These are phyloP conservation scores for Alliaria petiolata DNA, from an alignment of 345 rosid species.

Conservation along the genomic window DNA sequence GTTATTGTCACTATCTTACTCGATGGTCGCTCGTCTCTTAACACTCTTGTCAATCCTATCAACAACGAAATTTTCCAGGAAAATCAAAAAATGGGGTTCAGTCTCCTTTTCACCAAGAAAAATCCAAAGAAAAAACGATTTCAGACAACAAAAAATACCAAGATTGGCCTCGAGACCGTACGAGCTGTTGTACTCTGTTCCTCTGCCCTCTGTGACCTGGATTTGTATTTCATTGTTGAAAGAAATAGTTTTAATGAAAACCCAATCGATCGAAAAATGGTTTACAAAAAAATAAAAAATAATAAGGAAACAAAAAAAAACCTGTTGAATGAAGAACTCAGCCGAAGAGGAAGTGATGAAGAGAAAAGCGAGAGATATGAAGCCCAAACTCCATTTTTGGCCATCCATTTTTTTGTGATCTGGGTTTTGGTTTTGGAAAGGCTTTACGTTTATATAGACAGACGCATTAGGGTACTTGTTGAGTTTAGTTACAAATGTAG, in stretches of 20 bases:
- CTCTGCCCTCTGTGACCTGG: no score
- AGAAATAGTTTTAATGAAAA: no score
- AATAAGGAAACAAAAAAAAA: no score
- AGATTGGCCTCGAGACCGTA: background rate
- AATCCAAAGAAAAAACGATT: background rate
- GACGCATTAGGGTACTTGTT: background rate
- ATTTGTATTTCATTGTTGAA: no score
- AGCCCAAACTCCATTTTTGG: conserved; percentile 1
- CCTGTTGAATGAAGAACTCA: conserved; percentile 19
- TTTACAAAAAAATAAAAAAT: no score
- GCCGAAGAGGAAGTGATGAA: conserved; percentile 20
- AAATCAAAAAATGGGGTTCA: no score
- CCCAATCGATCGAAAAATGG: no score
- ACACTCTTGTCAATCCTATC: no score
- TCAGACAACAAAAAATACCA: conserved; percentile 8
- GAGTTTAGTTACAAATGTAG: no score
- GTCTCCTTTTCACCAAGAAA: conserved; percentile 1
- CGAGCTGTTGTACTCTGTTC: background rate
- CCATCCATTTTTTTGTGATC: background rate
- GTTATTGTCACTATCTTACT: no score
- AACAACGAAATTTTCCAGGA: no score
- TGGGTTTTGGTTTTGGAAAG: background rate
- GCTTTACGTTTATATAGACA: background rate
- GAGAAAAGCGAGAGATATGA: background rate
- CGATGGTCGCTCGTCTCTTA: no score